Evolutionary conservation across 495 filamentous ascomycete genomes (phyloP).

Genomic region (Penicillium cinerascens): DNA sequence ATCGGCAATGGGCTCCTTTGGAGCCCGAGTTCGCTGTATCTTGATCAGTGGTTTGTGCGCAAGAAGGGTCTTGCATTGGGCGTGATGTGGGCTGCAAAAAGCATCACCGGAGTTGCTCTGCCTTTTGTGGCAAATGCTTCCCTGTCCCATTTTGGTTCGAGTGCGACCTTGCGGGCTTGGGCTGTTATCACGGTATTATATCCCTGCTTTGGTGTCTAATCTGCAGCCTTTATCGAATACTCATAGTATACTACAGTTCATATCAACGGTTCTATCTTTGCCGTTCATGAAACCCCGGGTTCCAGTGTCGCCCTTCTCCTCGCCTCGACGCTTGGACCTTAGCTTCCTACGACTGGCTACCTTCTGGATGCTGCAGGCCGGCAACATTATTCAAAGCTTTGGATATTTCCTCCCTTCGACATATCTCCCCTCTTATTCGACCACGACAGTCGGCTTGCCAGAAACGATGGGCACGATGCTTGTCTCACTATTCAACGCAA

Average conservation of each 20-base stretch:
- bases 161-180: conserved; percentile 54
- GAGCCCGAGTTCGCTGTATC: conserved; percentile 49
- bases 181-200: conserved; percentile 38
- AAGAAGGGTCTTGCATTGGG: conserved; percentile 53
- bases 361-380: conserved; percentile 55
- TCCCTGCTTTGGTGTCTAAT: not conserved
- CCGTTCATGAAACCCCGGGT: conserved; percentile 57
- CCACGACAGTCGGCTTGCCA: conserved; percentile 41
- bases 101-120: conserved; percentile 44
- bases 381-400: conserved; percentile 58
- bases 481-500: conserved; percentile 55
- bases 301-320: conserved; percentile 35
- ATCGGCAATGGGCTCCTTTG: conserved; percentile 50
- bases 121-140: conserved; percentile 52
- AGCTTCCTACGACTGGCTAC: conserved; percentile 43
- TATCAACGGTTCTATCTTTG: conserved; percentile 51
- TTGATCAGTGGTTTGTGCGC: conserved; percentile 57
- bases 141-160: conserved; percentile 51
- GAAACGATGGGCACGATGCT: conserved; percentile 46
- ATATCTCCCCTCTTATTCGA: conserved; percentile 62
- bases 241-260: conserved; percentile 17
- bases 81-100: conserved; percentile 55
- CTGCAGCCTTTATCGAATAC: not conserved
- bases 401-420: conserved; percentile 67
- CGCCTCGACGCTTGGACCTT: conserved; percentile 39